A percentile compares a stretch with the other conserved stretches of the same genome.
Conservation (phyloP, 2,329 filamentous ascomycete genomes). For the Anisogramma anomala region DNA sequence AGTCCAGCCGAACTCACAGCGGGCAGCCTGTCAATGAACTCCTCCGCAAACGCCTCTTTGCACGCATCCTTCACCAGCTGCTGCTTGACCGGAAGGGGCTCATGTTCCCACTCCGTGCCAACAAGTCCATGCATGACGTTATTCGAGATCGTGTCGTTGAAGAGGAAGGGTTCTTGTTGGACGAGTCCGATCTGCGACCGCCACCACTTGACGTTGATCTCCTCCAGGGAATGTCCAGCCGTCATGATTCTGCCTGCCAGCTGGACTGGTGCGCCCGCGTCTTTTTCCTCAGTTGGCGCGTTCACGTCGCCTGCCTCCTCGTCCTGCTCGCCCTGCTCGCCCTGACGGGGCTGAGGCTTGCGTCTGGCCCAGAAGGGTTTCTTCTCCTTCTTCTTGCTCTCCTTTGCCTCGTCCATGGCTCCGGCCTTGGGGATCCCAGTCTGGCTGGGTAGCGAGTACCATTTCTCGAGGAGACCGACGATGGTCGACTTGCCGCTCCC, state of each 20-base stretch:
- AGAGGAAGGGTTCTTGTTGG: constrained; percentile 32
- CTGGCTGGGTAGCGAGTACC: constrained; percentile 52
- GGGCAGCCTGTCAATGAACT: constrained; percentile 55
- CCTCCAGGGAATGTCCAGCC: constrained; percentile 36
- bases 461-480: constrained; percentile 57
- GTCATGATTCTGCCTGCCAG: constrained; percentile 9
- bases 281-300: constrained; percentile 17
- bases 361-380: constrained; percentile 7
- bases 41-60: constrained; percentile 55
- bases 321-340: constrained; percentile 20
- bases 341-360: constrained; percentile 13
- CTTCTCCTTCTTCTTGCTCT: constrained; percentile 28
- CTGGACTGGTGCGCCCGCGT: constrained; percentile 30
- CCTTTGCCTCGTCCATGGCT: constrained; percentile 34
- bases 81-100: constrained; percentile 31
- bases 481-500: constrained; percentile 67
- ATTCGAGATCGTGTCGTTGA: constrained; percentile 36
- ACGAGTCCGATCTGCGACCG: constrained; percentile 34
- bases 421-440: constrained; percentile 38
- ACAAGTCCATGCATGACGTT: constrained; percentile 43
- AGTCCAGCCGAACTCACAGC: constrained; percentile 26
- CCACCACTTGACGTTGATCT: constrained; percentile 52
- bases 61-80: constrained; percentile 53
- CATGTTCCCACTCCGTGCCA: constrained; percentile 28
- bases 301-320: constrained; percentile 18